Evolutionary conservation across 2,329 filamentous ascomycete species (phyloP).

Genomic region (Cordyceps fumosorosea): DNA sequence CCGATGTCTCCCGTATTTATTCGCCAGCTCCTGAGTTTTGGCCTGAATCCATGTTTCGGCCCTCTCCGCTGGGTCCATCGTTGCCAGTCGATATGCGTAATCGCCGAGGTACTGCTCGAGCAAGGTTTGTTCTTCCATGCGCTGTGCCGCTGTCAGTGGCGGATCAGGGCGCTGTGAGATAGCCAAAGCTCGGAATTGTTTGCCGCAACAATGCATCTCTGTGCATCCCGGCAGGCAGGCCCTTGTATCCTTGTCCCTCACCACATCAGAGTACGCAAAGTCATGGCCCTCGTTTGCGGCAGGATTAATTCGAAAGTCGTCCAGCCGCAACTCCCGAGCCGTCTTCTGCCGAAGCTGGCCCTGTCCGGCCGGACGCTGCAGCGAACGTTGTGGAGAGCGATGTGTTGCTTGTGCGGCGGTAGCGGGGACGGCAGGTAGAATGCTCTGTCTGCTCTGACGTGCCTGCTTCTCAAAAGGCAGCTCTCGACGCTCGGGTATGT

Average conservation of each 20-base stretch:
- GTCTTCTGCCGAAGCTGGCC: constrained; percentile 50
- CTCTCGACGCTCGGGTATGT: constrained; percentile 34
- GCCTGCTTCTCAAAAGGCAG: constrained; percentile 32
- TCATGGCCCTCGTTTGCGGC: constrained; percentile 61
- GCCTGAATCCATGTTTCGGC: constrained; percentile 67
- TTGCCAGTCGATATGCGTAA: constrained; percentile 49
- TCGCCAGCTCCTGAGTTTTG: constrained; percentile 64
- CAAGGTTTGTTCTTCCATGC: constrained; percentile 40
- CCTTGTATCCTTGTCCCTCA: constrained; percentile 63
- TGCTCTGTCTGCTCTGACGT: neutral
- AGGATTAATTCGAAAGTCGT: constrained; percentile 80
- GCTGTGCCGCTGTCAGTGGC: constrained; percentile 29
- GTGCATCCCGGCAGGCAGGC: constrained; percentile 69
- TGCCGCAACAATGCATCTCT: constrained; percentile 69
- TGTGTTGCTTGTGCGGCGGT: constrained; percentile 1
- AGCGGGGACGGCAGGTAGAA: neutral
- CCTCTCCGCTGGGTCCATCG: constrained; percentile 54
- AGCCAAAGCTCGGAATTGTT: constrained; percentile 62
- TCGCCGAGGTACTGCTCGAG: constrained; percentile 54
- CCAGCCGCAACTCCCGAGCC: constrained; percentile 49
- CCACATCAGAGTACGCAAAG: constrained; percentile 68
- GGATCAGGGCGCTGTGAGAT: constrained; percentile 38
- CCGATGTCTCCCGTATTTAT: constrained; percentile 70
- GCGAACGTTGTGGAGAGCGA: constrained; percentile 3
- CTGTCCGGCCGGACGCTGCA: neutral